These are phyloP conservation scores for Rhinocladiella mackenziei DNA, from an alignment of 2,329 filamentous ascomycete species.

Conservation along the genomic window DNA sequence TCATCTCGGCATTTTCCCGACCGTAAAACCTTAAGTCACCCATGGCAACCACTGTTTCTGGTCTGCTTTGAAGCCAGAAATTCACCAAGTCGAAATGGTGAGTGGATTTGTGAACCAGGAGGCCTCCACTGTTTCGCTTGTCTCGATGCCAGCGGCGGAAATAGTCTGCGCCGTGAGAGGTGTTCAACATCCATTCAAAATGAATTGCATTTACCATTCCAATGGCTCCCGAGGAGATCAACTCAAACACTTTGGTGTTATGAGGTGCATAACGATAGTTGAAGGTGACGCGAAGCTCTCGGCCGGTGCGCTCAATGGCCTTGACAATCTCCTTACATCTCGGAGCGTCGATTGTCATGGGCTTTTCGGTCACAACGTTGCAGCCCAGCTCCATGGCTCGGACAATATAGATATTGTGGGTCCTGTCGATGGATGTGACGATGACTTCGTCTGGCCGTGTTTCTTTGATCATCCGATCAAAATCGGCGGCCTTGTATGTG, in stretches of 20 bases:
- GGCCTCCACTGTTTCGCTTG: conserved; percentile 56
- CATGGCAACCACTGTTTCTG: conserved; percentile 55
- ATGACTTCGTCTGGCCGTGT: conserved; percentile 59
- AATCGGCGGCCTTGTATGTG: conserved; percentile 53
- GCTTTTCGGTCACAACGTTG: conserved; percentile 61
- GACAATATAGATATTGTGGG: conserved; percentile 57
- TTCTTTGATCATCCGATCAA: conserved; percentile 55
- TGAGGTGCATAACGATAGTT: conserved; percentile 65
- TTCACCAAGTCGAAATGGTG: conserved; percentile 63
- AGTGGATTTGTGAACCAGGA: conserved; percentile 60
- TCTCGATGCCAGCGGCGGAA: conserved; percentile 63
- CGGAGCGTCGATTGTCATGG: conserved; percentile 59
- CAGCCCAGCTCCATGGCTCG: conserved; percentile 57
- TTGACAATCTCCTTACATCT: conserved; percentile 54
- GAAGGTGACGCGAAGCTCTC: conserved; percentile 56
- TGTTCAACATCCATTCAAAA: conserved; percentile 63
- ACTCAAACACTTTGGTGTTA: conserved; percentile 57
- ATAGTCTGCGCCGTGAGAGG: conserved; percentile 47
- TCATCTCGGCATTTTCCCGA: conserved; percentile 56
- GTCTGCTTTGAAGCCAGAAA: conserved; percentile 57
- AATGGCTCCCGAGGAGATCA: conserved; percentile 53
- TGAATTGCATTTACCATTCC: conserved; percentile 56
- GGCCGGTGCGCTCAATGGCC: conserved; percentile 50
- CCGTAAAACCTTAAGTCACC: conserved; percentile 60
- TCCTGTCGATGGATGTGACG: conserved; percentile 57